phyloP scores from a whole-genome alignment of 2,329 filamentous ascomycete genomes.

The Pseudophaeomoniella oleicola region DNA sequence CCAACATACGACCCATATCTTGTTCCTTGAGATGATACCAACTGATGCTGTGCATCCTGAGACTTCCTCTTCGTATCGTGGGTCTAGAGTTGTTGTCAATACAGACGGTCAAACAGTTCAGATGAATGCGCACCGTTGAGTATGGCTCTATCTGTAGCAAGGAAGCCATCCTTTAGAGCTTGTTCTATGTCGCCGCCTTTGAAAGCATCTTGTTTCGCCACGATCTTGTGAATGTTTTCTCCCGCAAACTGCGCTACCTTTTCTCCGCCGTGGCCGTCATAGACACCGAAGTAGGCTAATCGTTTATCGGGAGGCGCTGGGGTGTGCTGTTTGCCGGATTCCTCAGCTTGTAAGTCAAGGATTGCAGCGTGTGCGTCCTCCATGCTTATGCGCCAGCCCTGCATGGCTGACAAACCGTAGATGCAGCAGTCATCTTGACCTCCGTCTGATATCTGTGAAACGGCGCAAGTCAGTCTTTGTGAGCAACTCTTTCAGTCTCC shows the following conservation, averaged over 20 bases:
- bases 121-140: constrained; percentile 55
- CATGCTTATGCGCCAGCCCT: constrained; percentile 99
- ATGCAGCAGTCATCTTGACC: constrained; percentile 86
- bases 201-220: constrained; percentile 89
- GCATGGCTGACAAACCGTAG: constrained; percentile 96
- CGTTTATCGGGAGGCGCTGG: constrained; percentile 54
- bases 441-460: constrained; percentile 60
- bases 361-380: constrained; percentile 88
- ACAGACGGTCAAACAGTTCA: constrained; percentile 2
- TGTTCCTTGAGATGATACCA: constrained; percentile 72
- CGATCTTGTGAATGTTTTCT: constrained; percentile 83
- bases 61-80: constrained; percentile 92
- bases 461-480: too few species aligned
- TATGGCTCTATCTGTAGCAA: constrained; percentile 91
- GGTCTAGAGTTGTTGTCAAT: constrained; percentile 45
- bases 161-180: constrained; percentile 90
- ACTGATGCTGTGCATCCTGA: constrained; percentile 96
- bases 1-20: constrained; percentile 80
- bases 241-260: constrained; percentile 90
- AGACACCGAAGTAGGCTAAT: constrained; percentile 93
- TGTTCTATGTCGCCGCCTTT: constrained; percentile 84
- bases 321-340: constrained; percentile 34
- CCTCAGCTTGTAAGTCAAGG: constrained; percentile 64
- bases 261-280: constrained; percentile 93
- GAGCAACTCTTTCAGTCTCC: too few species aligned